Base-by-base conservation (phyloP, 2,329 filamentous ascomycete genomes). In the Trichoderma pleuroti region DNA sequence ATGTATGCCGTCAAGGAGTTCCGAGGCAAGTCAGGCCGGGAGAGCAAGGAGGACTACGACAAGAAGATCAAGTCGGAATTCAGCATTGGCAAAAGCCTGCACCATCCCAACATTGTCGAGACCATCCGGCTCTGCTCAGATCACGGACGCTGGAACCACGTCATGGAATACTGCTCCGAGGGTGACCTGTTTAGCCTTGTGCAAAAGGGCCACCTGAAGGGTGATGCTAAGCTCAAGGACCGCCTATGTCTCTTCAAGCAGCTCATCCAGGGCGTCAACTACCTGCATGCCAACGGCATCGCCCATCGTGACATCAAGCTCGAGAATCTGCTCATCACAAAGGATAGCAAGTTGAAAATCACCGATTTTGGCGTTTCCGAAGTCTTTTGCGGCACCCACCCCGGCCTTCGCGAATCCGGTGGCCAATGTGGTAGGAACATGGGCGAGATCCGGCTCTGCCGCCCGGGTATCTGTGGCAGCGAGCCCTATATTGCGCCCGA, bases 11-110 rank as follows among this genome's bases (percentile, higher is more conserved):
- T 97, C 75, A 97, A 97, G 82, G 92, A 96, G 77, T 97, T 97
- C 79, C 89, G 93, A 12, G 87, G 88, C 74, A 92, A 92, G 79
- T 89, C 89, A 42, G 85, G 86, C 39, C 85, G 86, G 52, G 93
- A 97, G 78, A 89, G 87, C 11, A 84, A 88, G 72, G 86, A 89
- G 34, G 92, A 96, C 64, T 97, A 97, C 79, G 88, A 92, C 74
- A 91, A 93, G 81, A 96, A 97, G 84, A 92, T 97, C 83, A 97
- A 95, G 80, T 94, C 92, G 1, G 94, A 97, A 79, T 97, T 90
- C 82, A 93, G 90, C 79, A 94, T 97, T 74, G 92, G 92, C 72
- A 94, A 94, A 83, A 93, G 92, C 74, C 82, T 94, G 72, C 88
- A 93, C 76, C 93, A 97, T 78, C 93, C 93, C 64, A 97, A 97